Percentiles rank a stretch among this genome's conserved stretches.
phyloP scores from a whole-genome alignment of 768 basidiomycete genomes.

The Phlegmacium glaucopus region DNA sequence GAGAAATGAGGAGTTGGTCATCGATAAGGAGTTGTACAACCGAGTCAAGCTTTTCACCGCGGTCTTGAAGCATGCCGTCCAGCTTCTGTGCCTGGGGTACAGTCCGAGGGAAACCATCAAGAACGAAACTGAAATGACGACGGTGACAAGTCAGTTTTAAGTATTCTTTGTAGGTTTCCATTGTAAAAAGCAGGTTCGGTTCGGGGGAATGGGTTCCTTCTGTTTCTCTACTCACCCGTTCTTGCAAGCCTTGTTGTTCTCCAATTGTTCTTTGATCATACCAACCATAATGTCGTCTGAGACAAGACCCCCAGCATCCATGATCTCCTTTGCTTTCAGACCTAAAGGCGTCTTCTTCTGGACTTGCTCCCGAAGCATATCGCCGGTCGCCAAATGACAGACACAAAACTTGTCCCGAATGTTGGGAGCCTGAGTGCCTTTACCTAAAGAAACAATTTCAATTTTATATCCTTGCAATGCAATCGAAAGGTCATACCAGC shows the following conservation, averaged over 20 bases:
- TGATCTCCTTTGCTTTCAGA: conserved; percentile 92
- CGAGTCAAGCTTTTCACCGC: conserved; percentile 88
- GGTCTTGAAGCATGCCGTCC: conserved; percentile 79
- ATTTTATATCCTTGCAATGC: neutral
- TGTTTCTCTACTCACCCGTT: conserved; percentile 72
- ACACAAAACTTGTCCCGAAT: conserved; percentile 93
- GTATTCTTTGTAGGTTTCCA: neutral
- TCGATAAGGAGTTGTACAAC: conserved; percentile 91
- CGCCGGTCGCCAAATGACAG: conserved; percentile 97
- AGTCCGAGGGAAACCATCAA: conserved; percentile 99
- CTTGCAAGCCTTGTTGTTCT: conserved; percentile 89
- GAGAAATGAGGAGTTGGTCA: conserved; percentile 93
- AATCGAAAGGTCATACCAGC: conserved; percentile 61
- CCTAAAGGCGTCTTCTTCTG: conserved; percentile 83
- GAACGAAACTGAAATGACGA: conserved; percentile 71
- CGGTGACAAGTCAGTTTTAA: conserved; percentile 14
- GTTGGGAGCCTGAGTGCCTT: conserved; percentile 96
- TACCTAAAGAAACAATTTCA: conserved; percentile 53
- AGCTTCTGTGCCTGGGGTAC: conserved; percentile 96
- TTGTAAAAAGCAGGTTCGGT: neutral
- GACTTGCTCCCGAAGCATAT: conserved; percentile 97
- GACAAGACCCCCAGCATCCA: conserved; percentile 95
- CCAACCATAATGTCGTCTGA: conserved; percentile 96
- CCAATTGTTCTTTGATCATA: conserved; percentile 95
- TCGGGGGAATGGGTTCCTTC: neutral